Base-by-base conservation (phyloP, 1,139 yeast species). In the Scheffersomyces lignicola region DNA sequence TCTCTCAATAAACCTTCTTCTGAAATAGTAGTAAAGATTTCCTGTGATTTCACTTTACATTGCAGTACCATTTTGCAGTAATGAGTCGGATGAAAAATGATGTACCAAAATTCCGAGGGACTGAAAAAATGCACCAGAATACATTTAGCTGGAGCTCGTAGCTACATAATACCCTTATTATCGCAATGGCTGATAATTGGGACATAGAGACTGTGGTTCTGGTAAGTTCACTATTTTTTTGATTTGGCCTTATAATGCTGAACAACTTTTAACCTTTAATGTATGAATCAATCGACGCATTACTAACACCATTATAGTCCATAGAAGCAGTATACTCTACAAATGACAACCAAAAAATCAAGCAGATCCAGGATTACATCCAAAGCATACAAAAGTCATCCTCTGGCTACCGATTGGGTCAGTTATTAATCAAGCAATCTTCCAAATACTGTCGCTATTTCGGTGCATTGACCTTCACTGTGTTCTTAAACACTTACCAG, bases 381-480 rank as follows among this genome's bases (percentile, higher is more conserved):
- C 88, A 80, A 45, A 45, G 49, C 2, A 53, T 79, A 5, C 92
- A 84, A 51, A 72, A 63, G 43, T 73, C 81, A 2, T 56, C 61
- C 2, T 53, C 68, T 33, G 86, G 84, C 0, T 58, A 69, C 42
- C 47, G 54, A 7, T 49, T 82, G 21, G 88, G 86, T 0, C 55
- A 65, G 28, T 56, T 83, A 17, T 54, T 81, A 22, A 31, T 37
- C 1, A 49, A 56, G 4, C 59, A 58, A 3, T 52, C 56, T 7
- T 69, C 77, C 3, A 47, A 63, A 24, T 76, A 77, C 47, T 79
- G 82, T 37, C 72, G 74, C 46, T 84, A 78, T 54, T 83, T 83
- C 51, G 92, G 92, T 1, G 90, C 90, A 0, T 60, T 83, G 38
- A 82, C 90, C 0, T 76, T 77, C 37, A 73, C 88, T 0, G 75